These are phyloP conservation scores for Zalerion maritima DNA, from an alignment of 495 filamentous ascomycete genomes.

Conservation along the genomic window DNA sequence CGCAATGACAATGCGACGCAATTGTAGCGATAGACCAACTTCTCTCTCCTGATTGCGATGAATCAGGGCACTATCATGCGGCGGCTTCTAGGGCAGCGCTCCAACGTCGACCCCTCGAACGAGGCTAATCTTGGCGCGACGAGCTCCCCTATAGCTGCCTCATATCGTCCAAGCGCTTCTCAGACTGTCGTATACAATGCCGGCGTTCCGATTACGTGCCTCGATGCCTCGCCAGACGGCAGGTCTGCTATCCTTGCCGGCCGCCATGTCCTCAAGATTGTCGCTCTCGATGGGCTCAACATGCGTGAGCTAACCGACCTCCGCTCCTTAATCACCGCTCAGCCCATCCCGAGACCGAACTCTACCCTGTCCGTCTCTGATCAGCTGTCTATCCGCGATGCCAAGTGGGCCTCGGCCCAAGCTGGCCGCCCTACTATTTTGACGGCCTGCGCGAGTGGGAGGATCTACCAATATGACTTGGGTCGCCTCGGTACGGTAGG, in stretches of 20 bases:
- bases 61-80: conserved; percentile 37
- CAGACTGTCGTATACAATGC: conserved; percentile 63
- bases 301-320: conserved; percentile 70
- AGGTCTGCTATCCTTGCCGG: conserved; percentile 70
- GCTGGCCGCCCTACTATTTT: conserved; percentile 43
- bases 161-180: conserved; percentile 47
- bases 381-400: conserved; percentile 66
- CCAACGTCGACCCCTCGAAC: conserved; percentile 18
- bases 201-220: conserved; percentile 52
- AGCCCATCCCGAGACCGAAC: conserved; percentile 46
- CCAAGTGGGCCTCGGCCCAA: conserved; percentile 56
- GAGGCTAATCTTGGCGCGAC: conserved; percentile 23
- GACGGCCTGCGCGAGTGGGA: conserved; percentile 73
- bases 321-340: conserved; percentile 56
- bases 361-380: conserved; percentile 40
- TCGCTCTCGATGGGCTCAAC: conserved; percentile 52
- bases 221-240: conserved; percentile 65
- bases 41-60: no score
- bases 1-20: no score
- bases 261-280: conserved; percentile 70
- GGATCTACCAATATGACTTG: conserved; percentile 77
- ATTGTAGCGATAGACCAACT: no score
- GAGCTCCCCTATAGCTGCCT: conserved; percentile 16
- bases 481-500: conserved; percentile 30
- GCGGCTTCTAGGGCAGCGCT: conserved; percentile 32